Base-by-base conservation (phyloP, 179 eudicot genomes). In the Actinidia chinensis region DNA sequence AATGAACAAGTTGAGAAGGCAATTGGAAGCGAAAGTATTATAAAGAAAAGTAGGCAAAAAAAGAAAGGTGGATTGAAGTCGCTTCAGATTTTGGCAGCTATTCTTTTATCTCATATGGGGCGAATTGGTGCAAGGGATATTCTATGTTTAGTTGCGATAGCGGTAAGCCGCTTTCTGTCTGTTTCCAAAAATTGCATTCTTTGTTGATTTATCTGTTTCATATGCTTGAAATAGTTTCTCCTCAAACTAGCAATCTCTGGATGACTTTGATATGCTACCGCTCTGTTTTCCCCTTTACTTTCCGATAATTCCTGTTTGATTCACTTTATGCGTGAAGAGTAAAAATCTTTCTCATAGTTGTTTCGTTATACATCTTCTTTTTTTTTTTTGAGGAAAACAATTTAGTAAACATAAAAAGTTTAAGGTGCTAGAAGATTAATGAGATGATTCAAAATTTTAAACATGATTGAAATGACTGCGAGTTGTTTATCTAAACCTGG, bases 101-200 rank as follows among this genome's bases (percentile, higher is more conserved):
- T 96, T 88, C 91, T 96, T 79, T 80, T 92, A 76, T 94, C 99
- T 76, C 92, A 86, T 48, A 94, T 96, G 93, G 98, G 96, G 75
- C 84, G 86, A 81, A 82, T 79, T 78, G 98, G 99, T 80, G 92
- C 97, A 59, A 83, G 91, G 50, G 90, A 96, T 81, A 86, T 96
- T 81, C 86, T 96, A 74, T 86, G 92, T 22, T 86, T 96, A 82
- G 87, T 90, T 73, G 88, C 89, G 60, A 84, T 88, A 80, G 98
- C 90, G 91, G 99, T 96, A 85, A 84, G 89, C 63, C 59, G 77
- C 66, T 50, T 79, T 73, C 74, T 18, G 11, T 75, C 12, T 47
- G 66, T 23, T 75, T 50, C 44, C 74, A 56, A 50, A 64, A n/a
- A 68, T 52, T 80, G 48, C 67, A 12, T 44, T 55, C 44, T 43